Evolutionary conservation across 208 protist species (phyloP).

Genomic region (Acanthamoeba sp.): DNA sequence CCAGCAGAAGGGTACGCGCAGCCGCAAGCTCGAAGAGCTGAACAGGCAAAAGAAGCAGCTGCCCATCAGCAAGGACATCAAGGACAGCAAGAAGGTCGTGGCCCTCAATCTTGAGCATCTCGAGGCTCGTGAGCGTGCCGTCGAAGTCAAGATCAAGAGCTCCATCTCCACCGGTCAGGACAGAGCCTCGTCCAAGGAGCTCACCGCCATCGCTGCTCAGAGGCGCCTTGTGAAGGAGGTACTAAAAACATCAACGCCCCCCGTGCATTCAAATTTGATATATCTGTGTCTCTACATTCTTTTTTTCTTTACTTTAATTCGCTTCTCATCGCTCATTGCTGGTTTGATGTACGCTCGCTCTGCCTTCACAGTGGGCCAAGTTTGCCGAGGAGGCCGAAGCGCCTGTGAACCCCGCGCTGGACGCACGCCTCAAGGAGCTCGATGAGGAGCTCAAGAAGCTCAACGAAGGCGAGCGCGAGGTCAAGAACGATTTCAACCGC

Average conservation of each 20-base stretch:
- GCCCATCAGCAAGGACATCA: conserved; percentile 30
- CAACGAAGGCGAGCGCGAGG: conserved; percentile 12
- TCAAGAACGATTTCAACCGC: background rate
- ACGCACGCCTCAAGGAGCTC: background rate
- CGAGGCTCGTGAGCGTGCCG: background rate
- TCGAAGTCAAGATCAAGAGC: background rate
- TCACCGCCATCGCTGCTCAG: background rate
- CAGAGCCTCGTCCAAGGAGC: background rate
- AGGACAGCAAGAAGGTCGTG: background rate
- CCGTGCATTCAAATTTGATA: background rate
- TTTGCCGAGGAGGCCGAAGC: conserved; percentile 3
- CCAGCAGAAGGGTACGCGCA: background rate
- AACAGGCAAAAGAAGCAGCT: conserved; percentile 2
- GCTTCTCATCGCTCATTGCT: background rate
- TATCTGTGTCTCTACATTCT: background rate
- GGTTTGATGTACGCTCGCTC: background rate
- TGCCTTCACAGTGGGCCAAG: background rate
- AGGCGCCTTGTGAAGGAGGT: background rate
- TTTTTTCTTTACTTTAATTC: background rate
- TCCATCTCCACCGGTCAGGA: background rate
- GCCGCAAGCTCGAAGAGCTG: conserved; percentile 1
- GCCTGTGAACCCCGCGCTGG: background rate
- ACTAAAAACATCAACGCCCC: background rate
- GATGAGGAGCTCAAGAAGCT: conserved; percentile 11
- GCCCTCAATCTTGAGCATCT: background rate